These are phyloP conservation scores for Fusarium bactridioides DNA, from an alignment of 2,329 filamentous ascomycete species.

Conservation along the genomic window DNA sequence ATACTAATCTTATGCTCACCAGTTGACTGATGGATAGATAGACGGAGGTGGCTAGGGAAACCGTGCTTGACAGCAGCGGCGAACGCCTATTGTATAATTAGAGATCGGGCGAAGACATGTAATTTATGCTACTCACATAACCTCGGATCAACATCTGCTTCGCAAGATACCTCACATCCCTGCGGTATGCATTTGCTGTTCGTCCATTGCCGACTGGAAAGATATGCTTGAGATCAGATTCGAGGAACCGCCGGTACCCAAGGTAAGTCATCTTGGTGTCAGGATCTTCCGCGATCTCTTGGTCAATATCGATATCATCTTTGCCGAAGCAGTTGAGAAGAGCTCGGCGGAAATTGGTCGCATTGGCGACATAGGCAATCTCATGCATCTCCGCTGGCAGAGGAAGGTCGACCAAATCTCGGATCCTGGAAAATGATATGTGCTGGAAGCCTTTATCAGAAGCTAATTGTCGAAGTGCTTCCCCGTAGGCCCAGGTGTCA, in stretches of 20 bases:
- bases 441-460: constrained; percentile 48
- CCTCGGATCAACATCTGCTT: constrained; percentile 46
- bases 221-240: constrained; percentile 43
- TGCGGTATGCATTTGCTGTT: constrained; percentile 36
- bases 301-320: constrained; percentile 40
- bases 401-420: constrained; percentile 53
- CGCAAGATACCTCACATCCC: constrained; percentile 41
- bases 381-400: constrained; percentile 52
- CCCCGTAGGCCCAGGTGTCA: constrained; percentile 59
- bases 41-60: constrained; percentile 41
- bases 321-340: constrained; percentile 39
- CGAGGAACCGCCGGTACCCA: constrained; percentile 43
- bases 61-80: constrained; percentile 38
- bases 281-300: constrained; percentile 40
- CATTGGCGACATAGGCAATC: constrained; percentile 49
- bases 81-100: constrained; percentile 38
- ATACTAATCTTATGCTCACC: constrained; percentile 42
- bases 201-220: constrained; percentile 35
- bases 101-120: rapidly evolving
- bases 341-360: constrained; percentile 42
- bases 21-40: constrained; percentile 44
- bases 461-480: constrained; percentile 52
- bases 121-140: constrained; percentile 27
- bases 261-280: constrained; percentile 44
- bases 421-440: constrained; percentile 56